phyloP scores from a whole-genome alignment of 257 asterid species.

The Nicotiana tabacum region DNA sequence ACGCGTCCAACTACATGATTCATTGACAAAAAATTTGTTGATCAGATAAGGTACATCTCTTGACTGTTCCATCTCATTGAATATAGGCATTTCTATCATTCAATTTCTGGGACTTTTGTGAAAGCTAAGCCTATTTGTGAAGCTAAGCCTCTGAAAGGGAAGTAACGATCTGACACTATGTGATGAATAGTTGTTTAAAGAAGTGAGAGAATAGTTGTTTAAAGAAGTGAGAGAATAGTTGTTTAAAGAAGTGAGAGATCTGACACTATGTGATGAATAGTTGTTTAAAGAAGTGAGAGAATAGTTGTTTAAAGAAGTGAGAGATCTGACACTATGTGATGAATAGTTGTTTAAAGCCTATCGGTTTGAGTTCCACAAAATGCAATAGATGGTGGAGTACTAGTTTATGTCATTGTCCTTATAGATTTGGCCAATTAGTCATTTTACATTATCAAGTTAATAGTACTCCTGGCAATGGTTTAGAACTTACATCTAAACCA shows the following conservation, averaged over 20 bases:
- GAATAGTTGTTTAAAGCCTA: not conserved
- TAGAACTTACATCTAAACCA: not conserved
- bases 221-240: not conserved
- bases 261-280: not conserved
- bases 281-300: not conserved
- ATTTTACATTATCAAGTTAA: not conserved
- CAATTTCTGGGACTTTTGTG: not conserved
- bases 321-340: not conserved
- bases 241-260: not conserved
- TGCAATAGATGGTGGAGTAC: not conserved
- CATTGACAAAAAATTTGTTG: not conserved
- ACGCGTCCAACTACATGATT: conserved; percentile 85
- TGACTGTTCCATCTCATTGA: not conserved
- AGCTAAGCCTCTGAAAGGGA: not conserved
- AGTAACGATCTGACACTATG: not conserved
- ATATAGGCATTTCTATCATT: not conserved
- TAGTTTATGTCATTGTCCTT: not conserved
- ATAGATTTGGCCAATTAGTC: not conserved
- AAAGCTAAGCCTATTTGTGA: not conserved
- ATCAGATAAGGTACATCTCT: conserved; percentile 4
- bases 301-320: no score
- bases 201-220: not conserved
- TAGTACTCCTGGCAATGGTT: not conserved
- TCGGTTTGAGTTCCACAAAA: not conserved
- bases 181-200: not conserved